Evolutionary conservation across 352 stramenopile genomes (phyloP).

Genomic region (Phytophthora aleatoria): DNA sequence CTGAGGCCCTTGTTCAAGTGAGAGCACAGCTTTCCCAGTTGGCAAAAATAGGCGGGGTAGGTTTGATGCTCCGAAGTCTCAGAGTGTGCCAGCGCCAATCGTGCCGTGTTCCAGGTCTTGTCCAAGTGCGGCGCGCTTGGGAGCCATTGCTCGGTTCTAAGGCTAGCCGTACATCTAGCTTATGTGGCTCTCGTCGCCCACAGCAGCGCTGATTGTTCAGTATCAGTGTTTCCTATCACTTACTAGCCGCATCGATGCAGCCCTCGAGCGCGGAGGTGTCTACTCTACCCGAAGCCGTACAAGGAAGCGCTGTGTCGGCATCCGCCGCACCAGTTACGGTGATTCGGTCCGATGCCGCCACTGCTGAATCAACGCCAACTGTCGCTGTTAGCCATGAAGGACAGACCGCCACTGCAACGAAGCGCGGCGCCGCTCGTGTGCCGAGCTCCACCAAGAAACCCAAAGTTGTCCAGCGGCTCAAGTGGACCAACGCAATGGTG

Average conservation of each 20-base stretch:
- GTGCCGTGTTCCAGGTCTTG: no score
- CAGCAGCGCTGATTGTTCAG: no score
- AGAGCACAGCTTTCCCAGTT: no score
- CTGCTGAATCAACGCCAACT: not conserved
- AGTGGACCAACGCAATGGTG: constrained; percentile 12
- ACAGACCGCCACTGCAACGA: not conserved
- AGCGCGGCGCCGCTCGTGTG: not conserved
- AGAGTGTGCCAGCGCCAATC: no score
- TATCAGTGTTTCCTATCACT: not conserved
- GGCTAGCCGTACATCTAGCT: no score
- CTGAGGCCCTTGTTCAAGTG: no score
- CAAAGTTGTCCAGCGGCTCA: not conserved
- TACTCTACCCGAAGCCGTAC: not conserved
- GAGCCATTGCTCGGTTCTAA: no score
- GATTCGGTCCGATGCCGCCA: not conserved
- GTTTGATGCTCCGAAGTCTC: no score
- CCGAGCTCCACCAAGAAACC: not conserved
- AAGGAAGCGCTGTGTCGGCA: not conserved
- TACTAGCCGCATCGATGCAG: not conserved
- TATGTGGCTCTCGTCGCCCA: no score
- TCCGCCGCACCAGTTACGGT: not conserved
- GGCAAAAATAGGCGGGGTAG: no score
- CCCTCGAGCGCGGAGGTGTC: not conserved
- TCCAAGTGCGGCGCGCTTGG: no score
- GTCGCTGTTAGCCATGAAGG: not conserved